These are phyloP conservation scores for Zygosaccharomyces rouxii DNA, from an alignment of 805 yeast genomes.

Conservation along the genomic window DNA sequence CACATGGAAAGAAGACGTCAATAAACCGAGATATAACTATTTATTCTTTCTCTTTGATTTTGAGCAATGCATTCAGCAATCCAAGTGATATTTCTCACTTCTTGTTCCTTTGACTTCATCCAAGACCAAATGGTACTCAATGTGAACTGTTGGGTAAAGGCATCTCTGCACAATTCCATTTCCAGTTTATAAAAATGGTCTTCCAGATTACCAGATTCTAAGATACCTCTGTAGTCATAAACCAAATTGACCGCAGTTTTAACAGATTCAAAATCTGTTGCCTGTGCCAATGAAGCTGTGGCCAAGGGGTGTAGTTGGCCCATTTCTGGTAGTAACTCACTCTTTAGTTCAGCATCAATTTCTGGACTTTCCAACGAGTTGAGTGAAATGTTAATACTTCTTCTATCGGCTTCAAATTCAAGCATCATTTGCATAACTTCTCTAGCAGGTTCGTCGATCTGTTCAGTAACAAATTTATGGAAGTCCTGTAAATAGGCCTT, in stretches of 20 bases:
- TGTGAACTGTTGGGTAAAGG: constrained; percentile 95
- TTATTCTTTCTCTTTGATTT: constrained; percentile 90
- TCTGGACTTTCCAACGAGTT: constrained; percentile 60
- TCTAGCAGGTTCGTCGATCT: constrained; percentile 68
- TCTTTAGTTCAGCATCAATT: constrained; percentile 64
- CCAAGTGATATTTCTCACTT: constrained; percentile 97
- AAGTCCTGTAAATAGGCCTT: constrained; percentile 92
- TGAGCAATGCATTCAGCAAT: constrained; percentile 99
- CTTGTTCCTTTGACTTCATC: constrained; percentile 95
- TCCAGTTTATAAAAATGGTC: constrained; percentile 92
- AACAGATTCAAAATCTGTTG: constrained; percentile 75
- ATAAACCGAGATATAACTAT: constrained; percentile 84
- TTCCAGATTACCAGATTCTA: constrained; percentile 64
- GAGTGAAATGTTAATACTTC: constrained; percentile 85
- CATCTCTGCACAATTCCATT: constrained; percentile 86
- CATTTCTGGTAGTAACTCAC: constrained; percentile 72
- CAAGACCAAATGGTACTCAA: constrained; percentile 92
- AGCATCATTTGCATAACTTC: constrained; percentile 77
- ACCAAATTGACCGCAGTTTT: constrained; percentile 58
- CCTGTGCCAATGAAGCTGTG: constrained; percentile 66
- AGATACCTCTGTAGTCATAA: constrained; percentile 58
- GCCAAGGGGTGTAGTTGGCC: constrained; percentile 75
- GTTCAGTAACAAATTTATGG: constrained; percentile 53
- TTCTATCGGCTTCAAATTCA: constrained; percentile 90
- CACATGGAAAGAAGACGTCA: constrained; percentile 29